phyloP scores from a whole-genome alignment of 179 eudicot species.

The Corrigiola litoralis region DNA sequence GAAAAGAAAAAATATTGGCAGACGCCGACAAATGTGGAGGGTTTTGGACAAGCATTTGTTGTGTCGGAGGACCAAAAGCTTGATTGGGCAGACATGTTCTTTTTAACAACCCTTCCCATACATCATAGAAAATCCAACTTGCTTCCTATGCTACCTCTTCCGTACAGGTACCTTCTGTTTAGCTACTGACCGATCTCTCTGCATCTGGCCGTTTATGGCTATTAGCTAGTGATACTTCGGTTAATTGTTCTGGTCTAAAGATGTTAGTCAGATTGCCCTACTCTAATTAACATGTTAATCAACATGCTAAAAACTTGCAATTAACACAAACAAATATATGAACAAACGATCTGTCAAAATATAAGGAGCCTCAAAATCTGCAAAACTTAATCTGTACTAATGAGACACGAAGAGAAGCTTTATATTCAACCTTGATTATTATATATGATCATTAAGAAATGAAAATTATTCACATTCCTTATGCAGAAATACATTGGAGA shows the following conservation, averaged over 20 bases:
- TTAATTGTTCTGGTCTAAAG: too few relatives aligned
- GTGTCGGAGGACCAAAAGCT: constrained; percentile 46
- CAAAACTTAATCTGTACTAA: too few relatives aligned
- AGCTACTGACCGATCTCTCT: neutral
- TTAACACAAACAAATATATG: too few relatives aligned
- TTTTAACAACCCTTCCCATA: constrained; percentile 30
- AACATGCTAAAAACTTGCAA: neutral
- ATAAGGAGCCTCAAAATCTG: too few relatives aligned
- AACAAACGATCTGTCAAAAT: too few relatives aligned
- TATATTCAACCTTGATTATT: neutral
- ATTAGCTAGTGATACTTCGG: too few relatives aligned
- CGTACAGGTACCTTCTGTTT: constrained; percentile 27
- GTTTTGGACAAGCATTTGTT: constrained; percentile 61
- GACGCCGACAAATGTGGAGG: constrained; percentile 43
- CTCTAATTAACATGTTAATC: neutral
- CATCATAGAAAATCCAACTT: constrained; percentile 35
- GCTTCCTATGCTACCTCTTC: constrained; percentile 39
- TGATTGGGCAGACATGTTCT: constrained; percentile 55
- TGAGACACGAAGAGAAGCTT: too few relatives aligned
- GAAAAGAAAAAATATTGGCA: constrained; percentile 53
- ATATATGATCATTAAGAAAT: too few relatives aligned
- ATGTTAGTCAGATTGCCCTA: too few relatives aligned
- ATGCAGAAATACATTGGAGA: constrained; percentile 32
- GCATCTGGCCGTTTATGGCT: too few relatives aligned
- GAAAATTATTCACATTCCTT: neutral